Evolutionary conservation across 345 rosid species (phyloP), one percentile per base, ranked within the genome.

Genomic region (Gossypium sturtianum): DNA sequence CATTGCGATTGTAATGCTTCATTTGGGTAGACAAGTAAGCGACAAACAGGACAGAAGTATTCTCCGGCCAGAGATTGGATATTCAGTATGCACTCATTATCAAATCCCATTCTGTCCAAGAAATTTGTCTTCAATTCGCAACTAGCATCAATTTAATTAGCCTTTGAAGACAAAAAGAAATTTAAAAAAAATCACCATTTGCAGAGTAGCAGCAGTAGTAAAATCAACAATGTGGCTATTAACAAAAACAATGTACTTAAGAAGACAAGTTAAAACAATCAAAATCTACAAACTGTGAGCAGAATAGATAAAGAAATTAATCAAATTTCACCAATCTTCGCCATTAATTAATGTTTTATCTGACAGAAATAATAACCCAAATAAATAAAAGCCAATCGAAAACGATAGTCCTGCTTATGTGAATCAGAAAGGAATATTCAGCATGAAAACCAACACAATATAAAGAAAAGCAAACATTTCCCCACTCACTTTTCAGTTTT

Each of bases 1-100:
- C 98, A 93, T 75, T 88, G 92, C 2, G 96, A 84, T 80, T 89
- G 98, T 12, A 93, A 77, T 16, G 97, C 96, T 84, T 93, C 98
- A 70, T 83, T 85, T n/a, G 98, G 98, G 80, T 83, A 81, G 38
- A 93, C 86, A 12, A 93, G 92, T 65, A 88, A 63, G 7, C 91
- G 89, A 72, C 97, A 93, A 57, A 90, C 90, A 9, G 96, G 89
- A 70, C 98, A 93, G 75, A 93, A 93, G 78, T 85, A 88, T 82
- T 90, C 96, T 25, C 90, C 90, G 4, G 94, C 82, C 16, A 93
- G 79, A 63, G 89, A 84, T 80, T 93, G 91, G 73, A 89, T 89
- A 80, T 87, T 90, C 47, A 78, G 63, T 70, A 93, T 82, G 80
- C 96, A 90, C 74, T 89, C 91, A 9, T 86, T 91, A 74, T 91